Evolutionary conservation across 768 basidiomycete genomes (phyloP).

Genomic region (Lactarius psammicola): DNA sequence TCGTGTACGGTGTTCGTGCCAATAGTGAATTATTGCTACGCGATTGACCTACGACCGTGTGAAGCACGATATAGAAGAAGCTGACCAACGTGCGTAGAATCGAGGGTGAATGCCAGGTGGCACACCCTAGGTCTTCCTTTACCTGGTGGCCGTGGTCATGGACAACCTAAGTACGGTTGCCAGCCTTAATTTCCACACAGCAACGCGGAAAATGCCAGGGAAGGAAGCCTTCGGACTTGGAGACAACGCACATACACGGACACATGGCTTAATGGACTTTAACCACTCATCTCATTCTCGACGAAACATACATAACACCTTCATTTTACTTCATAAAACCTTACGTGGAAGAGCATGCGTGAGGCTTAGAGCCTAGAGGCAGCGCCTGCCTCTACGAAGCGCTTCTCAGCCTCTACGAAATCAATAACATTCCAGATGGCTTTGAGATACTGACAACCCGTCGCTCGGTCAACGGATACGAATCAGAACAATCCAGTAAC

Average conservation of each 20-base stretch:
- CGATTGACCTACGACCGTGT: background rate
- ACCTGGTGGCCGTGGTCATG: background rate
- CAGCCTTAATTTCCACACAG: background rate
- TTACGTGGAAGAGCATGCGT: background rate
- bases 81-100: background rate
- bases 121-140: background rate
- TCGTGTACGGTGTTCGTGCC: background rate
- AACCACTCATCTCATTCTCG: constrained; percentile 2
- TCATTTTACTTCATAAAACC: background rate
- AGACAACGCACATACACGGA: background rate
- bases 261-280: background rate
- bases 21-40: background rate
- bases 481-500: constrained; percentile 35
- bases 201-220: background rate
- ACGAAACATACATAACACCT: constrained; percentile 6
- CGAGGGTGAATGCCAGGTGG: background rate
- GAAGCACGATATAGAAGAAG: background rate
- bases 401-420: constrained; percentile 73
- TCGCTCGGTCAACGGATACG: background rate
- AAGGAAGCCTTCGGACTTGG: background rate
- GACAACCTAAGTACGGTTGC: background rate
- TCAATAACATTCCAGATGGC: constrained; percentile 75
- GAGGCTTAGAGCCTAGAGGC: constrained; percentile 40
- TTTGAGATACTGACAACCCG: constrained; percentile 55
- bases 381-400: constrained; percentile 48